These are phyloP conservation scores for Myochromella boudieri DNA, from an alignment of 768 basidiomycete species.

Conservation along the genomic window DNA sequence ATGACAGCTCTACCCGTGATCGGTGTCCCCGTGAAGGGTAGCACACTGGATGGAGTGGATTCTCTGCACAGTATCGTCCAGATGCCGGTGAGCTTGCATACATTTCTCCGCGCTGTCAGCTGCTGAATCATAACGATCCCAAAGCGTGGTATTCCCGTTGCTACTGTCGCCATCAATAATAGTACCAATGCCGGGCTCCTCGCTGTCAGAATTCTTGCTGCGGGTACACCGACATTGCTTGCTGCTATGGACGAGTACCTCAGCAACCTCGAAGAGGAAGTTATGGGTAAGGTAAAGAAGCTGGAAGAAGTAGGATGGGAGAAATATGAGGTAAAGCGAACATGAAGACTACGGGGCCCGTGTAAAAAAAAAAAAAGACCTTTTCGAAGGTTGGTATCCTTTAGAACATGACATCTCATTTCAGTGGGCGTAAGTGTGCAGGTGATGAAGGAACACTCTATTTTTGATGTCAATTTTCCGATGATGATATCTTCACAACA, in stretches of 20 bases:
- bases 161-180: constrained; percentile 97
- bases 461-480: constrained; percentile 16
- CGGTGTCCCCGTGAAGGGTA: constrained; percentile 96
- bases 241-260: constrained; percentile 75
- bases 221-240: constrained; percentile 66
- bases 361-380: background rate
- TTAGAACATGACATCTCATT: too few species aligned
- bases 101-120: background rate
- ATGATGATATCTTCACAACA: background rate
- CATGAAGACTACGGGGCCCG: constrained; percentile 9
- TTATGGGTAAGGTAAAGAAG: constrained; percentile 74
- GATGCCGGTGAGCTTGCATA: constrained; percentile 81
- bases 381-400: too few species aligned
- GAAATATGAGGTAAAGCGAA: constrained; percentile 55
- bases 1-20: constrained; percentile 92
- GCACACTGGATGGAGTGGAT: constrained; percentile 91
- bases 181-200: constrained; percentile 91
- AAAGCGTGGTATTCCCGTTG: constrained; percentile 94
- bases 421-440: too few species aligned
- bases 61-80: constrained; percentile 97
- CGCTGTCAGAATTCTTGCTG: constrained; percentile 85
- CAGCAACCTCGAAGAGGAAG: constrained; percentile 67
- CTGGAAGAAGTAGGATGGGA: constrained; percentile 87
- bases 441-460: too few species aligned
- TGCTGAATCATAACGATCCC: constrained; percentile 1